A percentile compares a stretch with the other conserved stretches of the same genome.
Evolutionary conservation across 1,284 basidiomycete genomes (phyloP).

Genomic region (Ceratobasidium sp.): DNA sequence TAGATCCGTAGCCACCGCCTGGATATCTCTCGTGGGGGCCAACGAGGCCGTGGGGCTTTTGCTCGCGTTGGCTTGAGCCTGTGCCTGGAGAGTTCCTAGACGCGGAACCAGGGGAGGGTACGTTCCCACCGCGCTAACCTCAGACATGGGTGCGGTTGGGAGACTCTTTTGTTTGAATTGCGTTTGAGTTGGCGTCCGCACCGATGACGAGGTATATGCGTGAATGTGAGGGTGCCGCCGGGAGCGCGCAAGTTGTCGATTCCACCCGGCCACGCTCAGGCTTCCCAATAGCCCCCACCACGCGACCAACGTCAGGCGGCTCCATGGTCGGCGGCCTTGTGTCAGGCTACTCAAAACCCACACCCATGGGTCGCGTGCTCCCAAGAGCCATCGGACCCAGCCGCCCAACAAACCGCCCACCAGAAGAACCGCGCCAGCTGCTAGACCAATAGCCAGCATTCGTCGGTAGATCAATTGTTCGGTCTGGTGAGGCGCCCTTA

Average conservation of each 20-base stretch:
- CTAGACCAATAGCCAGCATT: conserved; percentile 85
- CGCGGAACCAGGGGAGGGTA: conserved; percentile 37
- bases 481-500: conserved; percentile 88
- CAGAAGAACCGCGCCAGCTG: conserved; percentile 76
- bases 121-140: conserved; percentile 36
- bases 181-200: conserved; percentile 15
- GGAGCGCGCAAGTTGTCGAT: conserved; percentile 78
- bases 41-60: background rate
- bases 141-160: conserved; percentile 2
- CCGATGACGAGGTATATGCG: background rate
- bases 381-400: conserved; percentile 91
- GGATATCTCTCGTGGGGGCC: conserved; percentile 33
- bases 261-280: conserved; percentile 92
- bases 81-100: conserved; percentile 17
- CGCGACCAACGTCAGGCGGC: conserved; percentile 73
- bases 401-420: conserved; percentile 85
- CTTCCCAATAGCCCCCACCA: conserved; percentile 86
- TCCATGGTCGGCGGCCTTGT: conserved; percentile 79
- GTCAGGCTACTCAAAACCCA: conserved; percentile 80
- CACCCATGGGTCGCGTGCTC: conserved; percentile 84
- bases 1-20: conserved; percentile 69
- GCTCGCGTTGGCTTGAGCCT: background rate
- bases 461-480: conserved; percentile 70
- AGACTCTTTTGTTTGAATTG: conserved; percentile 16
- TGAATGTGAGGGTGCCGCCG: conserved; percentile 49